These are phyloP conservation scores for Sarocladium brachiariae DNA, from an alignment of 2,329 filamentous ascomycete genomes.

Conservation along the genomic window DNA sequence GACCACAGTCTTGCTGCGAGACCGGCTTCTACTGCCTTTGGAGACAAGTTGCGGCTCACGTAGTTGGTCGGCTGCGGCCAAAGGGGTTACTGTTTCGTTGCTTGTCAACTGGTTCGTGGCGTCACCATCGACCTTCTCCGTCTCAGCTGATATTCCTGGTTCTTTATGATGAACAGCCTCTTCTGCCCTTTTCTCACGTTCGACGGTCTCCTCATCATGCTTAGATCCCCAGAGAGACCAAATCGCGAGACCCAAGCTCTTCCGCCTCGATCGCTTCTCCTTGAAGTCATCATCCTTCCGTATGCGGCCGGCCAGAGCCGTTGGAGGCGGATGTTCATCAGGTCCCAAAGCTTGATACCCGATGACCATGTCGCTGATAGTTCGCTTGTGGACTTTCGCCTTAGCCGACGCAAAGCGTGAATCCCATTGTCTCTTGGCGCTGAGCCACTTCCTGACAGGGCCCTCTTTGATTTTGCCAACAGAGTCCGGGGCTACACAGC, in stretches of 20 bases:
- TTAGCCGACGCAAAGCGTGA: slow-evolving; percentile 62
- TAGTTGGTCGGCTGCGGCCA: slow-evolving; percentile 34
- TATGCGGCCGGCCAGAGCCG: slow-evolving; percentile 69
- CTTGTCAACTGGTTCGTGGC: slow-evolving; percentile 19
- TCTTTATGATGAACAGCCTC: slow-evolving; percentile 34
- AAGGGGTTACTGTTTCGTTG: slow-evolving; percentile 35
- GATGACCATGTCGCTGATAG: slow-evolving; percentile 63
- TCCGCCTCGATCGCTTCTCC: slow-evolving; percentile 45
- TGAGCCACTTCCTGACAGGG: slow-evolving; percentile 78
- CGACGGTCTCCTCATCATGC: slow-evolving; percentile 72
- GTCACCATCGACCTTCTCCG: slow-evolving; percentile 8
- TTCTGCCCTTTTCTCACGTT: slow-evolving; percentile 47
- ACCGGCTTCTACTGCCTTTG: slow-evolving; percentile 29
- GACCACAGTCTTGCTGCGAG: slow-evolving; percentile 38
- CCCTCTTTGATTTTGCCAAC: slow-evolving; percentile 75
- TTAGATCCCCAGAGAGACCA: slow-evolving; percentile 88
- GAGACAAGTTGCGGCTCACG: slow-evolving; percentile 17
- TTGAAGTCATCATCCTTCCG: slow-evolving; percentile 34
- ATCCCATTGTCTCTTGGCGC: slow-evolving; percentile 67
- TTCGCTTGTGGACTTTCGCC: slow-evolving; percentile 63
- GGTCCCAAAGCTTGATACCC: slow-evolving; percentile 65
- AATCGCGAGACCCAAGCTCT: slow-evolving; percentile 69
- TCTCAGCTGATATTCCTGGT: neutral
- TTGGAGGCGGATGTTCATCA: slow-evolving; percentile 75
- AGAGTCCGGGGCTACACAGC: slow-evolving; percentile 50